Percentiles rank a stretch among this genome's conserved stretches.
phyloP scores from a whole-genome alignment of 2,329 filamentous ascomycete genomes.

The Epichloe uncinata region DNA sequence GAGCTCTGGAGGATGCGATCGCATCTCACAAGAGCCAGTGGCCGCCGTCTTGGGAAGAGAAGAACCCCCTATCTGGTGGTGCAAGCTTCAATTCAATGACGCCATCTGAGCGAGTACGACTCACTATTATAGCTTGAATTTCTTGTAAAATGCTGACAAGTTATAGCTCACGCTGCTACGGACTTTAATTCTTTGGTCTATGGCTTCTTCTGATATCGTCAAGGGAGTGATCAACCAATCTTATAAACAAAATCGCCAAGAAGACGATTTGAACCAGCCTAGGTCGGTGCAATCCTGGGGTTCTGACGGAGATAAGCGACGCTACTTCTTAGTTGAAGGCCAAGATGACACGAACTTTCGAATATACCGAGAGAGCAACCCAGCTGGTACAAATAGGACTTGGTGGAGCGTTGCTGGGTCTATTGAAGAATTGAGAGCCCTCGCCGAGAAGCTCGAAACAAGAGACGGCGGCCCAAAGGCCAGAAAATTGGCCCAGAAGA shows the following conservation, averaged over 20 bases:
- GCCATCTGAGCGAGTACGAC: constrained; percentile 62
- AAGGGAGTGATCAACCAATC: constrained; percentile 71
- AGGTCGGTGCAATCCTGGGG: constrained; percentile 87
- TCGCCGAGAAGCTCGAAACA: constrained; percentile 64
- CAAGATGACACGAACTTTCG: constrained; percentile 89
- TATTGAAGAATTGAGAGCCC: constrained; percentile 68
- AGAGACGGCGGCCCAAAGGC: constrained; percentile 73
- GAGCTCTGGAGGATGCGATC: constrained; percentile 88
- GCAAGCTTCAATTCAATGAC: constrained; percentile 72
- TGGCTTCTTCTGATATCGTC: constrained; percentile 76
- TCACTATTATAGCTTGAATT: not conserved
- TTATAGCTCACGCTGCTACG: constrained; percentile 67
- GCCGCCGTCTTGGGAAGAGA: constrained; percentile 68
- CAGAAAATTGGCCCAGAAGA: constrained; percentile 62
- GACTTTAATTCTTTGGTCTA: constrained; percentile 74
- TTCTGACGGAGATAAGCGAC: constrained; percentile 74
- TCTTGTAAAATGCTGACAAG: constrained; percentile 3
- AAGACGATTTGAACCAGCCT: constrained; percentile 68
- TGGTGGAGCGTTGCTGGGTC: constrained; percentile 90
- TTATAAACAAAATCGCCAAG: constrained; percentile 79
- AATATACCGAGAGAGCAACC: constrained; percentile 87
- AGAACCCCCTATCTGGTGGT: constrained; percentile 76
- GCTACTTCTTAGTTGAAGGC: constrained; percentile 89
- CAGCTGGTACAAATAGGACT: constrained; percentile 57
- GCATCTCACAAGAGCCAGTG: constrained; percentile 77